Percentiles rank a stretch among this genome's conserved stretches.
Evolutionary conservation across 257 asterid genomes (phyloP).

Genomic region (Penstemon newberryi): DNA sequence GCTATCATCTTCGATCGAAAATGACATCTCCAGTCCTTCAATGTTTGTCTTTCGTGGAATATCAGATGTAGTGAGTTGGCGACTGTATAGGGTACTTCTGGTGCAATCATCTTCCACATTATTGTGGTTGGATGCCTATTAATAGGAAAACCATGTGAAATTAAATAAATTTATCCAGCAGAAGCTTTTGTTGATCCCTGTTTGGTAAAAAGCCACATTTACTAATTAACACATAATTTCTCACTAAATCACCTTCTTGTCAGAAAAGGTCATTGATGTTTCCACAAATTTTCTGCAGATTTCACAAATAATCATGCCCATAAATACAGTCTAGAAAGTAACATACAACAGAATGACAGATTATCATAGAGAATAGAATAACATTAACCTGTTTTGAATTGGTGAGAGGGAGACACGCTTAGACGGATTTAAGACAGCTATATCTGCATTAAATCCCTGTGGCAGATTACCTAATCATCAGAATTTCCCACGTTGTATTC

Average conservation of each 20-base stretch:
- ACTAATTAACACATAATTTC: slow-evolving; percentile 14
- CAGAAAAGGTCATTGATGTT: slow-evolving; percentile 41
- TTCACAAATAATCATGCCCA: slow-evolving; percentile 26
- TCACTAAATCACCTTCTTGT: slow-evolving; percentile 47
- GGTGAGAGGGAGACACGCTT: slow-evolving; percentile 59
- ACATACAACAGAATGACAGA: slow-evolving; percentile 9
- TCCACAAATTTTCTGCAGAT: slow-evolving; percentile 55
- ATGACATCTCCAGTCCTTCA: slow-evolving; percentile 46
- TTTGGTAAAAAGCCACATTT: slow-evolving; percentile 20
- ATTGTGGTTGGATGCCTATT: slow-evolving; percentile 43
- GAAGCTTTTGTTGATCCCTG: neutral
- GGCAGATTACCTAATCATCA: slow-evolving; percentile 7
- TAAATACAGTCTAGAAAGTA: slow-evolving; percentile 6
- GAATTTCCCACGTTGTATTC: neutral
- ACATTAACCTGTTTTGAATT: slow-evolving; percentile 50
- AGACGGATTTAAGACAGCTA: slow-evolving; percentile 45
- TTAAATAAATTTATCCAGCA: neutral
- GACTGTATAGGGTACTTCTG: slow-evolving; percentile 26
- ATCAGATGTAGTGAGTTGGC: slow-evolving; percentile 33
- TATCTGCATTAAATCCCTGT: slow-evolving; percentile 50
- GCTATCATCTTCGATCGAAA: slow-evolving; percentile 43
- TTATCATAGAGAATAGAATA: slow-evolving; percentile 28
- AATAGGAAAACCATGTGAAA: slow-evolving; percentile 22
- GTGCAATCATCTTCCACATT: slow-evolving; percentile 33
- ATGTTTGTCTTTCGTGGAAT: slow-evolving; percentile 33